These are phyloP conservation scores for Nemophila menziesii DNA, from an alignment of 257 asterid species.

Conservation along the genomic window DNA sequence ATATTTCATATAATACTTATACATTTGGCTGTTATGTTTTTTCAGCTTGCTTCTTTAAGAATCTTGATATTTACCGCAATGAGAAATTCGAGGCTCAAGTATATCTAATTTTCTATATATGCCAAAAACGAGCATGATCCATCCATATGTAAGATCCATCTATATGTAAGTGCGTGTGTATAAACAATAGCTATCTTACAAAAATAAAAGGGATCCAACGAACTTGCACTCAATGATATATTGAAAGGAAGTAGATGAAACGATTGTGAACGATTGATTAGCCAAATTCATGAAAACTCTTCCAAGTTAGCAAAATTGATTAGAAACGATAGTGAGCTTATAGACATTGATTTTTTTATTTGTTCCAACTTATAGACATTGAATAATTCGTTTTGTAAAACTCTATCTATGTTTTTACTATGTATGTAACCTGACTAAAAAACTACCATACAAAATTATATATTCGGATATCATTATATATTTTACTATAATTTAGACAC, in stretches of 20 bases:
- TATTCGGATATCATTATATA: neutral
- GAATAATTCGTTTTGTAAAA: too few relatives aligned
- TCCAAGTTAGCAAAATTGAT: too few relatives aligned
- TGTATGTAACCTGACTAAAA: too few relatives aligned
- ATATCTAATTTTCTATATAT: slow-evolving; percentile 8
- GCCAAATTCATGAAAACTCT: too few relatives aligned
- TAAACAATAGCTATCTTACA: slow-evolving; percentile 31
- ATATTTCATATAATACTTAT: neutral
- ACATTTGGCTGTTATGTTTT: slow-evolving; percentile 36
- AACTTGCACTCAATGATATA: too few relatives aligned
- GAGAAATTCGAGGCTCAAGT: slow-evolving; percentile 14
- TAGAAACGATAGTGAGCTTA: too few relatives aligned
- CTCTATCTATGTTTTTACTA: too few relatives aligned
- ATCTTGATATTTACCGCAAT: slow-evolving; percentile 22
- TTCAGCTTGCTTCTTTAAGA: slow-evolving; percentile 26
- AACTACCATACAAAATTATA: too few relatives aligned
- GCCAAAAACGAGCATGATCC: neutral
- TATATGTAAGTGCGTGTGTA: slow-evolving; percentile 11
- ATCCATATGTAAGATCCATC: neutral
- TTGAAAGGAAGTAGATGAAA: too few relatives aligned
- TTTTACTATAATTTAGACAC: neutral
- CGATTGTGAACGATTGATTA: too few relatives aligned
- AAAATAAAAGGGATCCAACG: slow-evolving; percentile 1
- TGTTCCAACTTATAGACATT: too few relatives aligned
- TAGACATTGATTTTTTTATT: too few relatives aligned